phyloP scores from a whole-genome alignment of 768 basidiomycete genomes.

The Suillus occidentalis region DNA sequence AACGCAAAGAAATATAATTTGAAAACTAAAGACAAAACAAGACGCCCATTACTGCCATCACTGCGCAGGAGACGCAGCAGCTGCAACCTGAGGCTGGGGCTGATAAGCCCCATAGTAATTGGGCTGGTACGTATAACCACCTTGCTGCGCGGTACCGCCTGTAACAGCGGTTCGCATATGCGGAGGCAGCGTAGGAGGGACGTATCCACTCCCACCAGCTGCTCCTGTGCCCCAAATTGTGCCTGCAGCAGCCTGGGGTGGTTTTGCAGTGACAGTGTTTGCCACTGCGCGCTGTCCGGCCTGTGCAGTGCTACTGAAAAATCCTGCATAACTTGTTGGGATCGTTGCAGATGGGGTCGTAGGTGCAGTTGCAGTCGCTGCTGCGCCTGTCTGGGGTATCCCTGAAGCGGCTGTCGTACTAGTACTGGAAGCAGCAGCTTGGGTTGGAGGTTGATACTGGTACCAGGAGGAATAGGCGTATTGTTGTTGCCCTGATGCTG shows the following conservation, averaged over 20 bases:
- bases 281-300: constrained; percentile 51
- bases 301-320: constrained; percentile 36
- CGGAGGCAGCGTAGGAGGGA: constrained; percentile 41
- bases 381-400: constrained; percentile 43
- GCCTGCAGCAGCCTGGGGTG: constrained; percentile 30
- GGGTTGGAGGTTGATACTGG: constrained; percentile 38
- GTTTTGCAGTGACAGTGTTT: constrained; percentile 45
- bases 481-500: constrained; percentile 36
- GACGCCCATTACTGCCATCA: background rate
- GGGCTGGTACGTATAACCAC: constrained; percentile 26
- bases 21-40: background rate
- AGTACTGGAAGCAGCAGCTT: constrained; percentile 18
- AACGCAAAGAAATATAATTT: background rate
- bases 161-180: constrained; percentile 35
- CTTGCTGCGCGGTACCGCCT: constrained; percentile 21
- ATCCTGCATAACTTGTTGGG: constrained; percentile 40
- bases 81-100: constrained; percentile 13
- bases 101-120: constrained; percentile 35
- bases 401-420: constrained; percentile 37
- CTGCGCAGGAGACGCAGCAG: constrained; percentile 33
- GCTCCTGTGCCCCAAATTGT: constrained; percentile 21
- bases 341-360: constrained; percentile 29
- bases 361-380: constrained; percentile 24
- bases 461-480: constrained; percentile 47
- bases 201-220: constrained; percentile 16